Percentiles rank a stretch among this genome's conserved stretches.
These are phyloP conservation scores for Gaultheria prostrata DNA, from an alignment of 148 eudicot species.

Conservation along the genomic window DNA sequence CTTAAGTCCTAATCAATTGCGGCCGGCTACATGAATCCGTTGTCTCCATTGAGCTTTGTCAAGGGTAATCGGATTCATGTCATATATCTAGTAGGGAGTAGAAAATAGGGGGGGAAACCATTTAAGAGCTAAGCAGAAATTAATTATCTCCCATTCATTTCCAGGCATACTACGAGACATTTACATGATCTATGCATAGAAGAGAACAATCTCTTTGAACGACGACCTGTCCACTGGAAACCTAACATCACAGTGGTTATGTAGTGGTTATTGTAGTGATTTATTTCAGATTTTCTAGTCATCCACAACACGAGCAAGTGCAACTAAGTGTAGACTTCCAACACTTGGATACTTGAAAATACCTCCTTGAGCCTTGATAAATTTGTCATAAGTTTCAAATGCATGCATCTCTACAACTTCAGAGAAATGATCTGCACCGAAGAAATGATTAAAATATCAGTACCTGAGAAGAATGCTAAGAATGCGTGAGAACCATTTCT, in stretches of 20 bases:
- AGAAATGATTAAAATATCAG: not conserved
- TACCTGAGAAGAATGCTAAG: constrained; percentile 12
- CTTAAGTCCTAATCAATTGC: not conserved
- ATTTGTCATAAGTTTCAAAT: constrained; percentile 91
- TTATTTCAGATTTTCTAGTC: not conserved
- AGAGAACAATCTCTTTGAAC: not conserved
- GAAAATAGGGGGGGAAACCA: not conserved
- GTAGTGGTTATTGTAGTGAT: not conserved
- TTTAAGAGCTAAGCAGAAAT: not conserved
- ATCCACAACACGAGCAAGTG: not conserved
- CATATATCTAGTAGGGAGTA: not conserved
- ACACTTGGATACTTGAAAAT: constrained; percentile 18
- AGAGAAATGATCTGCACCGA: constrained; percentile 92
- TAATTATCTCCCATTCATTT: not conserved
- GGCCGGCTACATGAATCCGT: not conserved
- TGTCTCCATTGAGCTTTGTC: not conserved
- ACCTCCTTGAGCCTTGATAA: constrained; percentile 83
- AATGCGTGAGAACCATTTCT: not conserved
- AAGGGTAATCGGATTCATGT: not conserved
- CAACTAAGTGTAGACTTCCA: not conserved
- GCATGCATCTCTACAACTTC: constrained; percentile 96
- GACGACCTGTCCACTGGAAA: not conserved
- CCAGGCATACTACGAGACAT: not conserved
- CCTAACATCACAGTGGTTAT: not conserved
- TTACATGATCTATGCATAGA: not conserved